Percentiles rank a stretch among this genome's conserved stretches.
These are phyloP conservation scores for Stentor coeruleus DNA, from an alignment of 73 alveolate genomes.

Conservation along the genomic window DNA sequence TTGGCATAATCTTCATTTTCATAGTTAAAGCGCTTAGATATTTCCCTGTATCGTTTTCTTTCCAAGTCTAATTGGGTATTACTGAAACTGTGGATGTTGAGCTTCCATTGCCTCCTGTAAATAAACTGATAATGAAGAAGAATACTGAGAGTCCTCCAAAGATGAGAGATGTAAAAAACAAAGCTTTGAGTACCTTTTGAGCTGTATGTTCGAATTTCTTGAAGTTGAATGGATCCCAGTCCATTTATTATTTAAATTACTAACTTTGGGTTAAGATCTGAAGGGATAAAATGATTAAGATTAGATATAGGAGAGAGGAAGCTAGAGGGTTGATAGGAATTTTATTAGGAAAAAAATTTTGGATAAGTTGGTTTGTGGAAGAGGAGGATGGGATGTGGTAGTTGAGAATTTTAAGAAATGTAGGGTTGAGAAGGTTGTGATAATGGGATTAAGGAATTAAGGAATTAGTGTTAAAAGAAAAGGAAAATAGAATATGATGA, in stretches of 20 bases:
- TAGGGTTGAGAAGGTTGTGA: no score
- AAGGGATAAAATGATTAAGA: no score
- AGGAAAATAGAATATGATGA: no score
- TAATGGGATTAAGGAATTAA: no score
- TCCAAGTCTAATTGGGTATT: background rate
- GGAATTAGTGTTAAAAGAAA: no score
- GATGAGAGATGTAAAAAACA: background rate
- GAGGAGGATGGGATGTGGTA: no score
- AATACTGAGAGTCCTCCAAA: background rate
- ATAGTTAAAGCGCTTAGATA: background rate
- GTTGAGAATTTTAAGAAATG: no score
- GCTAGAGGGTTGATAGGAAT: no score
- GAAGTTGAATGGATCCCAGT: background rate
- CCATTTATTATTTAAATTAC: constrained; percentile 7
- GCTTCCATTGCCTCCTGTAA: background rate
- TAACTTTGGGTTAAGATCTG: no score
- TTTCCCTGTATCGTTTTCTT: background rate
- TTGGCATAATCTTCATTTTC: background rate
- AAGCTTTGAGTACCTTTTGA: background rate
- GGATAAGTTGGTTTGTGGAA: no score
- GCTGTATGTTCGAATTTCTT: background rate
- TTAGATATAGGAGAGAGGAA: no score
- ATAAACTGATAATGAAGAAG: background rate
- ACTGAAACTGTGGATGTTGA: background rate
- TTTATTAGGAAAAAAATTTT: no score